Percentiles rank a stretch among this genome's conserved stretches.
These are phyloP conservation scores for Discostella pseudostelligera DNA, from an alignment of 108 stramenopile species.

Conservation along the genomic window DNA sequence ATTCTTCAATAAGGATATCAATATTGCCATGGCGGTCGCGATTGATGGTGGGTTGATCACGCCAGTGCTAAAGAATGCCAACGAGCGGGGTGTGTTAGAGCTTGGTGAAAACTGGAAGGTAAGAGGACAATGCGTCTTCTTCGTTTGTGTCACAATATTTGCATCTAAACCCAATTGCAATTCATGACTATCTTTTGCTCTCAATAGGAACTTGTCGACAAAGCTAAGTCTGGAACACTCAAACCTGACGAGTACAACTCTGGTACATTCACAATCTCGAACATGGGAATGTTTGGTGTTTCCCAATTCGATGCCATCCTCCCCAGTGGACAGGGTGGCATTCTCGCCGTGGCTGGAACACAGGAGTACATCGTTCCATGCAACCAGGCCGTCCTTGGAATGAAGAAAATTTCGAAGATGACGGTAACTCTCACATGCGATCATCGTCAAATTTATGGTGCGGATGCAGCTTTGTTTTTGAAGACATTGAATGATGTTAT, in stretches of 20 bases:
- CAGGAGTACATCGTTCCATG: conserved; percentile 79
- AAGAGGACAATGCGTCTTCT: conserved; percentile 4
- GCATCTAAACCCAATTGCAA: not conserved
- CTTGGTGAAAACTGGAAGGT: conserved; percentile 93
- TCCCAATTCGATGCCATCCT: conserved; percentile 95
- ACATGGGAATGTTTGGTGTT: conserved; percentile 99
- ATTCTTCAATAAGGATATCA: conserved; percentile 92
- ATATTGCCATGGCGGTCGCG: conserved; percentile 98
- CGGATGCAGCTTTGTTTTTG: conserved; percentile 95
- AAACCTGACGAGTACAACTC: conserved; percentile 93
- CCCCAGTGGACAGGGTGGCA: conserved; percentile 87
- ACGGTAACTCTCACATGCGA: conserved; percentile 96
- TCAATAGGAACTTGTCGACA: conserved; percentile 76
- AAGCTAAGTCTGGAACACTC: conserved; percentile 77
- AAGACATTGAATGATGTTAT: conserved; percentile 90
- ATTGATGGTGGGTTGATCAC: conserved; percentile 99
- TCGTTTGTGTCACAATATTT: not conserved
- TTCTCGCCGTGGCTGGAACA: conserved; percentile 93
- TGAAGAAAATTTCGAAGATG: conserved; percentile 95
- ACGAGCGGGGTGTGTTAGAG: conserved; percentile 86
- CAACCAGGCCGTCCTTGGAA: conserved; percentile 71
- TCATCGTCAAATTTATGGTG: conserved; percentile 97
- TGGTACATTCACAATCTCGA: conserved; percentile 97
- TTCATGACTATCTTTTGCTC: not conserved
- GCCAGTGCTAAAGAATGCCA: conserved; percentile 90